phyloP scores from a whole-genome alignment of 2,329 filamentous ascomycete species.

The Claviceps spartinae region DNA sequence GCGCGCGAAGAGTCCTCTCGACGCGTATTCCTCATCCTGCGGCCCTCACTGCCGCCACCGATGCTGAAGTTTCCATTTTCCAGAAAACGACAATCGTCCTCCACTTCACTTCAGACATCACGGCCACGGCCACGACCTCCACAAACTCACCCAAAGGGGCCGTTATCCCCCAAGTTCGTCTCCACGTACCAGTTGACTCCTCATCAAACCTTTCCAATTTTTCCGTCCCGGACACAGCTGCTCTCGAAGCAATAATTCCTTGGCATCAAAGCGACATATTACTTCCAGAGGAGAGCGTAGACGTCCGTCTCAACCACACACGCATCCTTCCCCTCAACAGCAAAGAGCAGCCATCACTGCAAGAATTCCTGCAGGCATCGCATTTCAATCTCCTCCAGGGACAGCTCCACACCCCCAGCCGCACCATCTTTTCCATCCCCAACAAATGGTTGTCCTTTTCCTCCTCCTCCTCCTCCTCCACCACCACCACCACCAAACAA shows the following conservation, averaged over 20 bases:
- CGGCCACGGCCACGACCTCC: neutral
- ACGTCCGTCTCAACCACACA: constrained; percentile 29
- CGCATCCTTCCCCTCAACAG: constrained; percentile 25
- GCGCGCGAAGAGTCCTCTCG: constrained; percentile 24
- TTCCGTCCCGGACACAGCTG: constrained; percentile 16
- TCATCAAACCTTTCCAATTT: constrained; percentile 16
- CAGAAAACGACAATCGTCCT: constrained; percentile 27
- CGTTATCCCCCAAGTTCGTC: constrained; percentile 11
- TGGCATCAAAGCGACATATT: constrained; percentile 28
- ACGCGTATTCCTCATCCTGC: constrained; percentile 34
- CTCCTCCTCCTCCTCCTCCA: neutral
- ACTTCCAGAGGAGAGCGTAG: constrained; percentile 31
- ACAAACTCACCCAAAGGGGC: neutral
- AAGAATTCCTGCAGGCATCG: constrained; percentile 29
- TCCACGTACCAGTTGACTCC: constrained; percentile 18
- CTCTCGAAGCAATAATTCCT: constrained; percentile 18
- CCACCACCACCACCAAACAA: neutral
- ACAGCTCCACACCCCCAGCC: constrained; percentile 26
- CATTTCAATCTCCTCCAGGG: constrained; percentile 31
- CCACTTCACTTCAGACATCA: constrained; percentile 28
- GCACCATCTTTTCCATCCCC: constrained; percentile 18
- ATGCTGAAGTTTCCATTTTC: constrained; percentile 13
- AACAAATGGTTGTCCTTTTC: constrained; percentile 6
- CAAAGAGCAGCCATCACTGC: constrained; percentile 23
- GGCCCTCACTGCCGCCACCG: constrained; percentile 25